These are phyloP conservation scores for Solanum appendiculatum DNA, from an alignment of 257 asterid genomes.

Conservation along the genomic window DNA sequence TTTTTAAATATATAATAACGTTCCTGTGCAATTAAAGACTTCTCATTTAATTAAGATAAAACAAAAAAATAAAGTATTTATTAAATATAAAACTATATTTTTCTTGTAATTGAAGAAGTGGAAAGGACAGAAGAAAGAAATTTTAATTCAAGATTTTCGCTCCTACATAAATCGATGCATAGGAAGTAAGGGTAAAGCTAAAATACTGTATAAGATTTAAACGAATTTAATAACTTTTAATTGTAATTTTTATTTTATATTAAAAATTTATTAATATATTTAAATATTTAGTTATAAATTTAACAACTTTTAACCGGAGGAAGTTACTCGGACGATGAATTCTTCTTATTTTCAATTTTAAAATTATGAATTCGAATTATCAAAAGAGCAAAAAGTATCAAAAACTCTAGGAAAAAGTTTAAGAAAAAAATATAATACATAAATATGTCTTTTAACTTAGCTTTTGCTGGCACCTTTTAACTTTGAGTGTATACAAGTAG, in stretches of 20 bases:
- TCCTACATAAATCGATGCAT: not conserved
- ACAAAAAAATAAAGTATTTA: not conserved
- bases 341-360: too few relatives aligned
- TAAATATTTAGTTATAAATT: not conserved
- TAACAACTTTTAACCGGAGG: not conserved
- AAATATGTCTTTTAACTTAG: too few relatives aligned
- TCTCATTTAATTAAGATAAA: not conserved
- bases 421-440: too few relatives aligned
- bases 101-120: not conserved
- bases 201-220: not conserved
- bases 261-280: not conserved
- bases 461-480: rapidly evolving
- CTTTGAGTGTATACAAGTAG: too few relatives aligned
- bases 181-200: not conserved
- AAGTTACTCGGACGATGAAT: too few relatives aligned
- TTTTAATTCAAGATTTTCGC: too few relatives aligned
- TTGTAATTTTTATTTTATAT: not conserved
- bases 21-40: not conserved
- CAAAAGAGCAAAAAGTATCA: not conserved
- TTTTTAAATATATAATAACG: not conserved
- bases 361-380: too few relatives aligned
- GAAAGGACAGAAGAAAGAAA: too few relatives aligned
- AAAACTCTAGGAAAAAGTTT: not conserved
- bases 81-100: not conserved
- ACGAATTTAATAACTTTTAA: not conserved